A percentile compares a stretch with the other conserved stretches of the same genome.
Conservation (phyloP, 2,329 filamentous ascomycete genomes). For the Diaporthe australafricana region DNA sequence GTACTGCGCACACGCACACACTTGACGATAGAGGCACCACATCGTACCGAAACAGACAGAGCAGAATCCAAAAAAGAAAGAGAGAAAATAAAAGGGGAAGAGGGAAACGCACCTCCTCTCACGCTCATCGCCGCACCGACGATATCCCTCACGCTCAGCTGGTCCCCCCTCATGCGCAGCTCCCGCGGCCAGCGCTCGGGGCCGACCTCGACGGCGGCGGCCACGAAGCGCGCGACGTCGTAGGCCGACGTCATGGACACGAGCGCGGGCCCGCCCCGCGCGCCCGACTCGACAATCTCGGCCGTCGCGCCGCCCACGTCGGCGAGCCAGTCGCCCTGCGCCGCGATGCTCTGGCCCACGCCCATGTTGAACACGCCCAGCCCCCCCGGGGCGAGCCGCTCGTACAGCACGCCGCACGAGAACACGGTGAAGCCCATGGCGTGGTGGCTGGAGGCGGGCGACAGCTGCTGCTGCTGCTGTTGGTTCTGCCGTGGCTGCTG, state of each 20-base stretch:
- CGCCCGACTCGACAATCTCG: slow-evolving; percentile 68
- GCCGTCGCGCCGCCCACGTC: slow-evolving; percentile 69
- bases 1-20: no score
- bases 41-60: no score
- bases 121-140: slow-evolving; percentile 61
- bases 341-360: slow-evolving; percentile 60
- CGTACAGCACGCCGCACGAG: slow-evolving; percentile 81
- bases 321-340: slow-evolving; percentile 74
- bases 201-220: slow-evolving; percentile 74
- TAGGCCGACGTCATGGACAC: slow-evolving; percentile 76
- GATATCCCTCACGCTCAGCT: slow-evolving; percentile 70
- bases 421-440: slow-evolving; percentile 77
- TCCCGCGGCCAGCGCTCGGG: slow-evolving; percentile 73
- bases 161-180: slow-evolving; percentile 76
- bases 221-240: slow-evolving; percentile 78
- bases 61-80: no score
- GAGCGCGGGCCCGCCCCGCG: slow-evolving; percentile 60
- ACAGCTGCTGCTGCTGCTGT: slow-evolving; percentile 41
- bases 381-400: slow-evolving; percentile 77
- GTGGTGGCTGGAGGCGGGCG: background rate
- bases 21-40: no score
- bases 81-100: background rate
- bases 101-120: slow-evolving; percentile 57
- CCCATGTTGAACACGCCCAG: slow-evolving; percentile 71
- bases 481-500: background rate